These are phyloP conservation scores for Neocucurbitaria cava DNA, from an alignment of 2,329 filamentous ascomycete genomes.

Conservation along the genomic window DNA sequence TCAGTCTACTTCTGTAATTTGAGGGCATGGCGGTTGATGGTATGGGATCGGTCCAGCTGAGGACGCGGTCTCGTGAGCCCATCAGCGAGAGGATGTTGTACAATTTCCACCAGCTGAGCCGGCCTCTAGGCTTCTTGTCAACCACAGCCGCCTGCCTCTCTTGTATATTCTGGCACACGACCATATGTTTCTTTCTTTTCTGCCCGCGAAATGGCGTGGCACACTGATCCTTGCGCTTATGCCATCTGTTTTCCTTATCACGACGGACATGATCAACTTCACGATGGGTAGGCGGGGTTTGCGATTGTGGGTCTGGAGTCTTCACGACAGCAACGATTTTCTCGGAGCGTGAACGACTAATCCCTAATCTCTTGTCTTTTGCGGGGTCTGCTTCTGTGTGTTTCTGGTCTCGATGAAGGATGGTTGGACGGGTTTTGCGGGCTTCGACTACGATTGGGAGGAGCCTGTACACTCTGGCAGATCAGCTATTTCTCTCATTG, in stretches of 20 bases:
- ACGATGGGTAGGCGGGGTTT: conserved; percentile 24
- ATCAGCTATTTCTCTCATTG: conserved; percentile 19
- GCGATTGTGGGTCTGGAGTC: conserved; percentile 15
- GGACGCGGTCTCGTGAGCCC: not conserved
- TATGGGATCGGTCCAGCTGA: not conserved
- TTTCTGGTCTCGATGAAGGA: conserved; percentile 7
- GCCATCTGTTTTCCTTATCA: conserved; percentile 24
- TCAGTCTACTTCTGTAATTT: conserved; percentile 35
- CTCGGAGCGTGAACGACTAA: conserved; percentile 29
- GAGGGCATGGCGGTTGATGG: conserved; percentile 7
- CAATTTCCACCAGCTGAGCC: not conserved
- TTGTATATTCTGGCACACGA: conserved; percentile 36
- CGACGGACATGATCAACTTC: conserved; percentile 35
- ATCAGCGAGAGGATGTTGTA: not conserved
- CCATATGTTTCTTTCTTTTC: conserved; percentile 23
- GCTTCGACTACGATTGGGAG: conserved; percentile 2
- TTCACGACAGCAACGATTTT: conserved; percentile 29
- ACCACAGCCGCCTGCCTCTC: conserved; percentile 20
- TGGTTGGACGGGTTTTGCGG: conserved; percentile 8
- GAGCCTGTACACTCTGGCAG: conserved; percentile 15
- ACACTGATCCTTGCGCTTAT: conserved; percentile 20
- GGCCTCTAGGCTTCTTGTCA: conserved; percentile 2
- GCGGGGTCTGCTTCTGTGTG: conserved; percentile 22
- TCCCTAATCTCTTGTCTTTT: conserved; percentile 25
- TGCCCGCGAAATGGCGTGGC: conserved; percentile 21